These are phyloP conservation scores for Arthonia radiata DNA, from an alignment of 495 filamentous ascomycete species.

Conservation along the genomic window DNA sequence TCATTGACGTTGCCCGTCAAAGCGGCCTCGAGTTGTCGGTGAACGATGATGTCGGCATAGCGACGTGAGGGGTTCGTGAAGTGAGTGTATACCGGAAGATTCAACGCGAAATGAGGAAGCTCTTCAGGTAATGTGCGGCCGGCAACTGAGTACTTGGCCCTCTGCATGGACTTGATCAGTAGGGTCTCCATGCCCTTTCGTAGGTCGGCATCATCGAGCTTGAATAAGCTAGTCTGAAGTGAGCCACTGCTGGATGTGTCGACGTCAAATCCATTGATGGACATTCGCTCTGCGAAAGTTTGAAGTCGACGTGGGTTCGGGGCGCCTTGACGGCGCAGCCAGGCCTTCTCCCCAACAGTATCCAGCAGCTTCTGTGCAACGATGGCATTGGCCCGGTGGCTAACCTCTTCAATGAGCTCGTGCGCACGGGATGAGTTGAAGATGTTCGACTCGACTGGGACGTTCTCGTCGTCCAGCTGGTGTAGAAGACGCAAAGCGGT, in stretches of 20 bases:
- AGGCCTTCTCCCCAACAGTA: slow-evolving; percentile 72
- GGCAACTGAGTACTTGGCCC: slow-evolving; percentile 80
- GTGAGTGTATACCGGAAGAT: slow-evolving; percentile 85
- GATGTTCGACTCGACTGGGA: slow-evolving; percentile 85
- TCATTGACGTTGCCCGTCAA: slow-evolving; percentile 63
- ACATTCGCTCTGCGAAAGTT: slow-evolving; percentile 82
- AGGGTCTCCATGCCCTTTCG: slow-evolving; percentile 97
- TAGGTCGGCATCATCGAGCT: slow-evolving; percentile 60
- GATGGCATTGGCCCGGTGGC: slow-evolving; percentile 69
- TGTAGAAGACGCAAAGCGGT: slow-evolving; percentile 71
- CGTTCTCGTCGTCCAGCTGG: slow-evolving; percentile 94
- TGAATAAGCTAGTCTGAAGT: slow-evolving; percentile 80
- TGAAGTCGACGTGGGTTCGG: slow-evolving; percentile 75
- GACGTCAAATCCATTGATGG: slow-evolving; percentile 62
- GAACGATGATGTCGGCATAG: slow-evolving; percentile 84
- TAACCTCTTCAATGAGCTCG: slow-evolving; percentile 83
- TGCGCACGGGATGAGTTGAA: slow-evolving; percentile 76
- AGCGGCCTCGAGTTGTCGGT: slow-evolving; percentile 77
- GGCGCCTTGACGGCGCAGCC: slow-evolving; percentile 63
- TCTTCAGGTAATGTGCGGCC: slow-evolving; percentile 40
- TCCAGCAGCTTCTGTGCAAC: slow-evolving; percentile 63
- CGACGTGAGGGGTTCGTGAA: slow-evolving; percentile 91
- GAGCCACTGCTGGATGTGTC: slow-evolving; percentile 74
- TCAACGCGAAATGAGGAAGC: slow-evolving; percentile 69
- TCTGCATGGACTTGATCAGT: slow-evolving; percentile 77